A percentile compares a stretch with the other conserved stretches of the same genome.
Conservation (phyloP, 1,284 basidiomycete genomes). For the Inonotus obliquus region DNA sequence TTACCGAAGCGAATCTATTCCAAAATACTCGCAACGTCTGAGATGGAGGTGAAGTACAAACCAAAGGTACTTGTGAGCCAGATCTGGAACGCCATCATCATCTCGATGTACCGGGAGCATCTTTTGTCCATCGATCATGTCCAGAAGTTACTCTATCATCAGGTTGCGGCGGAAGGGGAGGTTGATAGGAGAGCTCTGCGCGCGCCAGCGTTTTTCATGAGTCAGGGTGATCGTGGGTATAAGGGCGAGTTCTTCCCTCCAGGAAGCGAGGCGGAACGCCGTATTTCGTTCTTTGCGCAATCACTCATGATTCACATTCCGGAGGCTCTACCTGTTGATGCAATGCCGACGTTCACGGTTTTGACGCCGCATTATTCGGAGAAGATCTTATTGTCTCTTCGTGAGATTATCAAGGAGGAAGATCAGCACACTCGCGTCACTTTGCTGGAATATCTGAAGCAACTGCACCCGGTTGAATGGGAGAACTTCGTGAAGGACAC, state of each 20-base stretch:
- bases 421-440: constrained; percentile 95
- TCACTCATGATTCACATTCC: constrained; percentile 88
- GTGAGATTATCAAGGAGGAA: constrained; percentile 96
- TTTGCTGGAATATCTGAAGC: constrained; percentile 94
- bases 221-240: constrained; percentile 78
- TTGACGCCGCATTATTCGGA: constrained; percentile 95
- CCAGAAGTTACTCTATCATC: constrained; percentile 91
- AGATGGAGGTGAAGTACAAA: constrained; percentile 97
- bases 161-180: constrained; percentile 75
- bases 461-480: constrained; percentile 97
- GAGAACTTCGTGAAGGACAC: constrained; percentile 99
- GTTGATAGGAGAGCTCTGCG: constrained; percentile 85
- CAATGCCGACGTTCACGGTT: constrained; percentile 97
- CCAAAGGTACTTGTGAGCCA: constrained; percentile 97
- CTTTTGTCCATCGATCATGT: constrained; percentile 94
- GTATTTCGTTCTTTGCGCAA: constrained; percentile 96
- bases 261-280: constrained; percentile 88
- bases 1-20: constrained; percentile 94
- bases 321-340: constrained; percentile 86
- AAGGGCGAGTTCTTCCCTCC: constrained; percentile 92
- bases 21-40: constrained; percentile 84
- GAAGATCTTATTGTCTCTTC: constrained; percentile 89
- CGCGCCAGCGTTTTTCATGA: constrained; percentile 93
- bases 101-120: constrained; percentile 99
- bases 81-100: constrained; percentile 98